Percentiles rank a stretch among this genome's conserved stretches.
Conservation (phyloP, 2,329 filamentous ascomycete genomes). For the Diaporthe humulicola region DNA sequence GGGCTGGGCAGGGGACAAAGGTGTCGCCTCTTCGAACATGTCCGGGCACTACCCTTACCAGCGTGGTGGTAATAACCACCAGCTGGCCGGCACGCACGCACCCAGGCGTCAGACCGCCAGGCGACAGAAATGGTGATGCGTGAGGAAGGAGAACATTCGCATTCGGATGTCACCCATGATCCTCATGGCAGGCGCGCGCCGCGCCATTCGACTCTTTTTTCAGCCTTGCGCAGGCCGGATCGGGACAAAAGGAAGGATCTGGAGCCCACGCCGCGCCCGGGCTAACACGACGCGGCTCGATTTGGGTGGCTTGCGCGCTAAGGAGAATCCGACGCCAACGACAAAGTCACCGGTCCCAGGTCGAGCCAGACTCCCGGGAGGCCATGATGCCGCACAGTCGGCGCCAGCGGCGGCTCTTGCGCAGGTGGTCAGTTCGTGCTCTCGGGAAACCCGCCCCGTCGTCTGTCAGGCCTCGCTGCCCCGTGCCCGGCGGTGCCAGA, state of each 20-base stretch:
- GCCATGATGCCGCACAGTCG: conserved; percentile 13
- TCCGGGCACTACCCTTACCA: neutral
- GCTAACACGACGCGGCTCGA: conserved; percentile 4
- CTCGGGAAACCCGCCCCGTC: neutral
- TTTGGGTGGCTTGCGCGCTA: neutral
- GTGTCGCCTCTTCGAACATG: neutral
- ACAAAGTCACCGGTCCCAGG: neutral
- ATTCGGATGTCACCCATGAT: neutral
- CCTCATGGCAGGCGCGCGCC: neutral
- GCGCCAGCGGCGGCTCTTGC: conserved; percentile 27
- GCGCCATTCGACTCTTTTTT: conserved; percentile 18
- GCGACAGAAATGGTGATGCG: neutral
- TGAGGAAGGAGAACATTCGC: neutral
- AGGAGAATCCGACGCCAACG: neutral
- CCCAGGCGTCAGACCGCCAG: neutral
- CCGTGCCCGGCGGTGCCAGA: neutral
- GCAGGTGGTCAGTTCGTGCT: neutral
- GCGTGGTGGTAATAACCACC: neutral
- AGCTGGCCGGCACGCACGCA: neutral
- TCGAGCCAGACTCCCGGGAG: conserved; percentile 17
- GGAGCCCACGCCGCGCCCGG: conserved; percentile 11
- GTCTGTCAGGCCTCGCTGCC: neutral
- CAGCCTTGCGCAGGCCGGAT: conserved; percentile 24
- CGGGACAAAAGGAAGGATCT: conserved; percentile 10
- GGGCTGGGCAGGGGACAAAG: neutral